These are phyloP conservation scores for Capsella bursapastoris DNA, from an alignment of 345 rosid species.

Conservation along the genomic window DNA sequence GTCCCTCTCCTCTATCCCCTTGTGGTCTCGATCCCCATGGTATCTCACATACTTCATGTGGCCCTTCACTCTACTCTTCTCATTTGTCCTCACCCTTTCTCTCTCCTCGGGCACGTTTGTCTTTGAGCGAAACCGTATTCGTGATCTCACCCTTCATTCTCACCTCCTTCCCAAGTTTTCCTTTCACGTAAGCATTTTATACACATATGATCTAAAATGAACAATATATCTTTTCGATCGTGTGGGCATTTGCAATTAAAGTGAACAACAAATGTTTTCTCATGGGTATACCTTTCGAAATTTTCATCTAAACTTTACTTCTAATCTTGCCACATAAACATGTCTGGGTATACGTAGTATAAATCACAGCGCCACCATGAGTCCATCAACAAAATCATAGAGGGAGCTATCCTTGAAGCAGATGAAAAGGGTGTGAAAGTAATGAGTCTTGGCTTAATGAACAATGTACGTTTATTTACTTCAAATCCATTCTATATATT, in stretches of 20 bases:
- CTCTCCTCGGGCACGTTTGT: conserved; percentile 53
- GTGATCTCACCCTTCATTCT: conserved; percentile 55
- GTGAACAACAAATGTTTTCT: background rate
- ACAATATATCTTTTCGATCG: too few species aligned
- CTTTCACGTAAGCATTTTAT: conserved; percentile 50
- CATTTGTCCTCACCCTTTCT: conserved; percentile 43
- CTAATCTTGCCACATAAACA: conserved; percentile 17
- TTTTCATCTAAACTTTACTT: conserved; percentile 5
- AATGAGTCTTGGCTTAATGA: conserved; percentile 61
- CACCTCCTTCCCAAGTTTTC: conserved; percentile 68
- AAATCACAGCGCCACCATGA: conserved; percentile 43
- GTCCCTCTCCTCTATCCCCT: conserved; percentile 59
- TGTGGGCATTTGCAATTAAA: background rate
- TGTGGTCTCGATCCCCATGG: conserved; percentile 46
- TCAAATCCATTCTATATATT: background rate
- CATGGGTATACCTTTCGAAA: background rate
- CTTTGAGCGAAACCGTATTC: conserved; percentile 58
- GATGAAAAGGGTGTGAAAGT: conserved; percentile 61
- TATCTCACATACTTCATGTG: conserved; percentile 51
- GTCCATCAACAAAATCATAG: conserved; percentile 56
- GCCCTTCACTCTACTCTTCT: conserved; percentile 57
- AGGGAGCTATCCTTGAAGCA: conserved; percentile 58
- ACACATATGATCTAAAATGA: background rate
- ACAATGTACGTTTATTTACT: conserved; percentile 50
- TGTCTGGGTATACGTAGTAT: conserved; percentile 43